phyloP scores from a whole-genome alignment of 768 basidiomycete species.

The Baorangia bicolor region DNA sequence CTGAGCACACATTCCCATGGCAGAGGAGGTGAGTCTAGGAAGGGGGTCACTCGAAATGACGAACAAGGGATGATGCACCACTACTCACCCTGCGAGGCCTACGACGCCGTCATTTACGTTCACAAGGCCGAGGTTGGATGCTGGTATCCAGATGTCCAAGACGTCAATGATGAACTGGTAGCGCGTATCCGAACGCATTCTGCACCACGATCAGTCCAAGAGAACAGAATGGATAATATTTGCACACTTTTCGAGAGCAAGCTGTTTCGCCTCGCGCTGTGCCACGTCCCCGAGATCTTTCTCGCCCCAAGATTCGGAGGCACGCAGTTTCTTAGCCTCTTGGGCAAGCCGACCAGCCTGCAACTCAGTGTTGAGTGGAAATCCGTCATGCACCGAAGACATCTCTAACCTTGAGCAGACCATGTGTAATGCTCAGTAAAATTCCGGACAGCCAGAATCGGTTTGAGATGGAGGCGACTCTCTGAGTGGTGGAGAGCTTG shows the following conservation, averaged over 20 bases:
- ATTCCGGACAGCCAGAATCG: constrained; percentile 91
- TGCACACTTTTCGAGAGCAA: constrained; percentile 52
- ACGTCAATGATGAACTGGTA: constrained; percentile 83
- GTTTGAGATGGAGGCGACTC: constrained; percentile 64
- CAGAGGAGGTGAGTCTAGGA: constrained; percentile 63
- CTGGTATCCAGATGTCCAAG: constrained; percentile 89
- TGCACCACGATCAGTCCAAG: constrained; percentile 27
- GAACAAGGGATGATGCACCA: constrained; percentile 5
- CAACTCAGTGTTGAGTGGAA: neutral
- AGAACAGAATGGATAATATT: neutral
- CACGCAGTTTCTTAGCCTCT: constrained; percentile 54
- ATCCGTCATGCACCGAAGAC: neutral
- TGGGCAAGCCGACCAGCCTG: constrained; percentile 62
- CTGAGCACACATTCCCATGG: constrained; percentile 66
- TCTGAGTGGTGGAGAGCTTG: constrained; percentile 57
- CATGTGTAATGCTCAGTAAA: constrained; percentile 70
- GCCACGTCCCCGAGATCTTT: constrained; percentile 68
- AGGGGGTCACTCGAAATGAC: constrained; percentile 1
- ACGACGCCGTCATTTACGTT: constrained; percentile 81
- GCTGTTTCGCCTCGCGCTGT: constrained; percentile 63
- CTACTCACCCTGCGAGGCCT: constrained; percentile 79
- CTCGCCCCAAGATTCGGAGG: constrained; percentile 49
- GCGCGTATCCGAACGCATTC: constrained; percentile 62
- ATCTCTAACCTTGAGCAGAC: constrained; percentile 58
- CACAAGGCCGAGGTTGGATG: constrained; percentile 72